These are phyloP conservation scores for Dictyostelium intermedium DNA, from an alignment of 78 protist species.

Conservation along the genomic window DNA sequence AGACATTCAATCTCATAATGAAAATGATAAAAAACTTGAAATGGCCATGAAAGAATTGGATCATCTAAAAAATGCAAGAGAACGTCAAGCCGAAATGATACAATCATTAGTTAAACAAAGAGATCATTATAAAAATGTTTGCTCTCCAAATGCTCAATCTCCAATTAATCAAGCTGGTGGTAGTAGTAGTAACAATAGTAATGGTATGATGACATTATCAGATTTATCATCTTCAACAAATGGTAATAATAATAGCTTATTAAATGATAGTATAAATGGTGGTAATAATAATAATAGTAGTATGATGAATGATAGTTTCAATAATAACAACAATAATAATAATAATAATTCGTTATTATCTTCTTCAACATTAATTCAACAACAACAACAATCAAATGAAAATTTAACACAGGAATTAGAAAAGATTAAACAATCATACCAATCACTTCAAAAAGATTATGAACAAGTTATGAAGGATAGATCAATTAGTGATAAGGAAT, in stretches of 20 bases:
- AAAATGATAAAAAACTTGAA: constrained; percentile 41
- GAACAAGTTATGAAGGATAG: constrained; percentile 28
- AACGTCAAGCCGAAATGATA: constrained; percentile 57
- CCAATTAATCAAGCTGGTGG: neutral
- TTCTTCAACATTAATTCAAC: neutral
- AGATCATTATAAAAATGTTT: constrained; percentile 32
- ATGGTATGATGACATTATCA: neutral
- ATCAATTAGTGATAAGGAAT: constrained; percentile 6
- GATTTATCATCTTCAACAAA: constrained; percentile 9
- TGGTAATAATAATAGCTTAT: neutral
- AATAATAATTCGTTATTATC: neutral
- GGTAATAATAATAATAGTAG: neutral
- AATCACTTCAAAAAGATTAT: constrained; percentile 39
- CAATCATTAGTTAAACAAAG: constrained; percentile 31
- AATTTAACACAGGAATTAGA: neutral
- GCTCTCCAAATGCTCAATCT: neutral
- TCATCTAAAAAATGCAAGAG: neutral
- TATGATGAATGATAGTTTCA: neutral
- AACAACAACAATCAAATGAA: neutral
- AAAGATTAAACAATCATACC: neutral
- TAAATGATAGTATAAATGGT: neutral
- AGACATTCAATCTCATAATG: neutral
- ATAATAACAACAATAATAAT: neutral
- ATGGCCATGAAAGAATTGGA: constrained; percentile 33
- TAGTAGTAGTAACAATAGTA: neutral